Percentiles rank a stretch among this genome's conserved stretches.
Conservation (phyloP, 2,329 filamentous ascomycete species). For the Cercospora nicotianae region DNA sequence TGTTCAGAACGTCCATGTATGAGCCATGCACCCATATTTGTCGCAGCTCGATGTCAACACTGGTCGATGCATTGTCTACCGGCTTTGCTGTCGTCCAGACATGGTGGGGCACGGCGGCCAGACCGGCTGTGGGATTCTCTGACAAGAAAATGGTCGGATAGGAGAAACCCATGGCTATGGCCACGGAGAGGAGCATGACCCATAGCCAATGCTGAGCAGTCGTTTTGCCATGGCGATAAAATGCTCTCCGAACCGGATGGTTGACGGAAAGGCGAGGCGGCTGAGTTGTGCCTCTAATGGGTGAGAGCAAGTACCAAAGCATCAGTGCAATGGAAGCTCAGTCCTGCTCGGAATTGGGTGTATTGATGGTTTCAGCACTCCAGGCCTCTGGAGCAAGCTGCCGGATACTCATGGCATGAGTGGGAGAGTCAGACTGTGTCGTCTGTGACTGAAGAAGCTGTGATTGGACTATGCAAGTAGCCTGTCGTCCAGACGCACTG, state of each 20-base stretch:
- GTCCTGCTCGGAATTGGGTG: neutral
- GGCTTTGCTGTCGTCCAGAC: conserved; percentile 64
- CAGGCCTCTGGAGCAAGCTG: conserved; percentile 6
- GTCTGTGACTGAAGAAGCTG: neutral
- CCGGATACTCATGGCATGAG: neutral
- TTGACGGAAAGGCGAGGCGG: conserved; percentile 64
- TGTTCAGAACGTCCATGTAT: conserved; percentile 74
- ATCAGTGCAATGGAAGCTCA: conserved; percentile 23
- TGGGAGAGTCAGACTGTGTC: neutral
- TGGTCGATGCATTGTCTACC: conserved; percentile 41
- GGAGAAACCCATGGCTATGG: conserved; percentile 66
- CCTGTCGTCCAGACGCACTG: neutral
- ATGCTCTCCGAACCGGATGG: conserved; percentile 65
- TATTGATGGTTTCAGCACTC: neutral
- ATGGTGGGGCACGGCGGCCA: conserved; percentile 72
- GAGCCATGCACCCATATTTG: conserved; percentile 79
- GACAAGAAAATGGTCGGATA: conserved; percentile 76
- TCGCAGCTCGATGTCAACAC: conserved; percentile 75
- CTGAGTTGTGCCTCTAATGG: conserved; percentile 74
- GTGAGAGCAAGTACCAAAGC: conserved; percentile 62
- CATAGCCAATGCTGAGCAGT: conserved; percentile 72
- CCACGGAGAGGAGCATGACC: conserved; percentile 72
- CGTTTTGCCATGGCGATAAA: conserved; percentile 68
- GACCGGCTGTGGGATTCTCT: conserved; percentile 68
- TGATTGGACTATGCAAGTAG: neutral